A percentile compares a stretch with the other conserved stretches of the same genome.
These are phyloP conservation scores for Cyclaneusma minus DNA, from an alignment of 2,329 filamentous ascomycete genomes.

Conservation along the genomic window DNA sequence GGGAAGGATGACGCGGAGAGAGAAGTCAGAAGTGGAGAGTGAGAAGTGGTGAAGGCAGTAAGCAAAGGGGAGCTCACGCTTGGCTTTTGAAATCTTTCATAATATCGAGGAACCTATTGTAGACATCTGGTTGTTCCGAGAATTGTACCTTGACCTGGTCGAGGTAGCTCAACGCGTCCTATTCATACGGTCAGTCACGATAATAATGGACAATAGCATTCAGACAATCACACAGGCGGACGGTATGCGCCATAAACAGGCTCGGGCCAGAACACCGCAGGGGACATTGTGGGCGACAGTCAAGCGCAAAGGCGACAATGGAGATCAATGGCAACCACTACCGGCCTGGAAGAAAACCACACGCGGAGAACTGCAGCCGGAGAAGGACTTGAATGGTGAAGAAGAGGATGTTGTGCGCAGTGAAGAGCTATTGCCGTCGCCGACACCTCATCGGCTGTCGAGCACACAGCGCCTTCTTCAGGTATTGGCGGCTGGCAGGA, in stretches of 20 bases:
- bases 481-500: no score
- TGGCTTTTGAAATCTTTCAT: slow-evolving; percentile 99
- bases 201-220: background rate
- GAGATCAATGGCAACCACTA: slow-evolving; percentile 1
- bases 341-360: no score
- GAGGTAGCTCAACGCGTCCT: slow-evolving; percentile 83
- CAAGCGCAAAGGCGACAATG: background rate
- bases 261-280: background rate
- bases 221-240: slow-evolving; percentile 1
- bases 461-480: no score
- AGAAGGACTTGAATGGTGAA: no score
- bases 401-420: no score
- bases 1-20: slow-evolving; percentile 1
- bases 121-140: slow-evolving; percentile 90
- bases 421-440: no score
- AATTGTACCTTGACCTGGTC: slow-evolving; percentile 99
- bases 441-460: no score
- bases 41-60: slow-evolving; percentile 1
- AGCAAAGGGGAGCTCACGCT: slow-evolving; percentile 42
- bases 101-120: slow-evolving; percentile 92
- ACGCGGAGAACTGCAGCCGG: no score
- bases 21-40: slow-evolving; percentile 6
- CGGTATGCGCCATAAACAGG: no score
- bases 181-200: slow-evolving; percentile 2
- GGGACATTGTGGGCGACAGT: background rate